Evolutionary conservation across 202 grass and related monocot genomes (phyloP).

Genomic region (Miscanthus sacchariflorus): DNA sequence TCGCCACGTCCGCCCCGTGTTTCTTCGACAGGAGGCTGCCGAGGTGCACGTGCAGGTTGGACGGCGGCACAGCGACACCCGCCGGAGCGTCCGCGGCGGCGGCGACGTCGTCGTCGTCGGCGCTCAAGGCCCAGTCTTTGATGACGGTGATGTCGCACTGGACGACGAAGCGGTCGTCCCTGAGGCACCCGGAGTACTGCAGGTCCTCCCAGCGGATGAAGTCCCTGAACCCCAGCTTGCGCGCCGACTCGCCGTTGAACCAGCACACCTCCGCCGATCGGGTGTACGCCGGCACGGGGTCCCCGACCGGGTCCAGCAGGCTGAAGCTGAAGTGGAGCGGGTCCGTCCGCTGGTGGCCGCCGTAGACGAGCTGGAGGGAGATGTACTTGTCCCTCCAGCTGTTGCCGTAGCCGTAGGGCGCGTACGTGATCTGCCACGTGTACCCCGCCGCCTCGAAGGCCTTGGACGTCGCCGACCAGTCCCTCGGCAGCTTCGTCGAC

Average conservation of each 20-base stretch:
- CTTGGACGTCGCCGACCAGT: background rate
- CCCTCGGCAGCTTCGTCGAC: background rate
- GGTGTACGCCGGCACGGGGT: background rate
- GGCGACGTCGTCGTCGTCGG: too few species aligned
- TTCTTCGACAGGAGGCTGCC: background rate
- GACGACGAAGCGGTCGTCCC: slow-evolving; percentile 14
- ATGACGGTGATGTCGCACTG: background rate
- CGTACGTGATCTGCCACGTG: slow-evolving; percentile 23
- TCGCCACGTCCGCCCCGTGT: background rate
- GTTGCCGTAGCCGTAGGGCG: background rate
- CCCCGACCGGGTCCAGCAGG: slow-evolving; percentile 18
- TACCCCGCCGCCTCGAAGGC: slow-evolving; percentile 25
- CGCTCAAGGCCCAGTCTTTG: background rate
- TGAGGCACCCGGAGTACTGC: background rate
- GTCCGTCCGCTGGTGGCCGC: background rate
- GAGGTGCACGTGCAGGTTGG: slow-evolving; percentile 11
- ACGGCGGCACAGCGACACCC: background rate
- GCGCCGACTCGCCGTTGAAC: background rate
- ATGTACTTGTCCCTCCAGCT: background rate
- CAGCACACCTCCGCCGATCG: background rate
- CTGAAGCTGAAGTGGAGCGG: slow-evolving; percentile 4
- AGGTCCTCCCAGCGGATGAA: slow-evolving; percentile 21
- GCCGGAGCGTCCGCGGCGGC: background rate
- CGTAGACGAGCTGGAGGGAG: background rate
- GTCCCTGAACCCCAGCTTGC: background rate